phyloP scores from a whole-genome alignment of 2,329 filamentous ascomycete species.

The Amauroascus niger region DNA sequence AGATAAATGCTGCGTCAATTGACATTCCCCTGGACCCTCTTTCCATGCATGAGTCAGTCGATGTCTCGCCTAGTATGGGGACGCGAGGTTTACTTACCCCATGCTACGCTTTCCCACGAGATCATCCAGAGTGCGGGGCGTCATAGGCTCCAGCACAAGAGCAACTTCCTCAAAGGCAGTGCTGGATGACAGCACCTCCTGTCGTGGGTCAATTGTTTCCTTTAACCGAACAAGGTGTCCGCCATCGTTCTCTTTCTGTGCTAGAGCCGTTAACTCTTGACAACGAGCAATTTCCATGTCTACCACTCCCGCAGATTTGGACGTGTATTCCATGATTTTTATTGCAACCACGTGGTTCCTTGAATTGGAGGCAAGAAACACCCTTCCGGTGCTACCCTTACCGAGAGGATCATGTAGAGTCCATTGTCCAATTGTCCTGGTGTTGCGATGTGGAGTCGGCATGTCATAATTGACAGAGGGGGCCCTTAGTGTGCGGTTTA shows the following conservation, averaged over 20 bases:
- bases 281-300: not conserved
- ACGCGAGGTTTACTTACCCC: not conserved
- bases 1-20: not conserved
- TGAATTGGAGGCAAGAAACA: not conserved
- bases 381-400: not conserved
- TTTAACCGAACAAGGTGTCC: no score
- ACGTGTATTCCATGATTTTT: not conserved
- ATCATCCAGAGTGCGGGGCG: not conserved
- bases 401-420: not conserved
- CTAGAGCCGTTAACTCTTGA: not conserved
- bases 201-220: not conserved
- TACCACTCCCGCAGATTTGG: not conserved
- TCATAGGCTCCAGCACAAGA: not conserved
- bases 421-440: not conserved
- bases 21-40: no score
- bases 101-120: not conserved
- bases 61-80: no score
- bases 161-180: not conserved
- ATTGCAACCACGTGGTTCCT: slow-evolving; percentile 1
- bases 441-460: not conserved
- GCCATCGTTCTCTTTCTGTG: no score
- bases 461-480: not conserved
- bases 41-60: no score
- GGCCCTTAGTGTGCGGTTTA: not conserved
- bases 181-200: not conserved